Base-by-base conservation (phyloP, 2,329 filamentous ascomycete species). In the Golovinomyces cichoracearum region DNA sequence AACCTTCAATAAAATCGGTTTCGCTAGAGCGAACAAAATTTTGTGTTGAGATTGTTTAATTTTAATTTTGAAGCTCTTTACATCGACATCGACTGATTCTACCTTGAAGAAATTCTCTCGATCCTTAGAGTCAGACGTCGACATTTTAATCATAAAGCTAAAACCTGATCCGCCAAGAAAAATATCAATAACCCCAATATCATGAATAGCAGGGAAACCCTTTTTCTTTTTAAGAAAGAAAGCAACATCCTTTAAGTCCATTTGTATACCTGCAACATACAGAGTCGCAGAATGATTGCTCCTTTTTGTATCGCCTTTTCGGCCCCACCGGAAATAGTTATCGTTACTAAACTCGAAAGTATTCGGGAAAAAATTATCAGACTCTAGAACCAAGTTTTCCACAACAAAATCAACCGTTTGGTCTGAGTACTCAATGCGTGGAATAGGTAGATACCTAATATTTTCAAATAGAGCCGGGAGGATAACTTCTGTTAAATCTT, bases 171-270 rank as follows among this genome's bases (percentile, higher is more conserved):
- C 90, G 23, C 81, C 83, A 49, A 98, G 73, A 60, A 85, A 75
- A 57, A 98, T 77, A 61, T 95, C 86, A 65, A 81, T 78, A 27
- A 95, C 71, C 67, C 90, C 90, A 42, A 75, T 81, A 61, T 98
- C 90, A 17, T 76, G 85, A 62, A 95, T 69, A 13, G 78, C 73
- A 2, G 86, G 88, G 70, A 94, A 94, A 7, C 90, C 88, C 58
- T 85, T 68, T 74, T 98, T 95, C 66, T 80, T 83, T 68, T 90
- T 90, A 65, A 98, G 71, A 64, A 95, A 86, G 71, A 86, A 95
- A 63, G 82, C 83, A 53, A 98, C 83, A 60, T 93, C 84, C 54
- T 73, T 74, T 41, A 95, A 70, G 56, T 98, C 90, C 69, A 88
- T 85, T 68, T 98, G 90, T 37, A 98, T 72, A 48, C 90, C 88